Conservation (phyloP, 2,329 filamentous ascomycete species). For the Cladosporium sp. region DNA sequence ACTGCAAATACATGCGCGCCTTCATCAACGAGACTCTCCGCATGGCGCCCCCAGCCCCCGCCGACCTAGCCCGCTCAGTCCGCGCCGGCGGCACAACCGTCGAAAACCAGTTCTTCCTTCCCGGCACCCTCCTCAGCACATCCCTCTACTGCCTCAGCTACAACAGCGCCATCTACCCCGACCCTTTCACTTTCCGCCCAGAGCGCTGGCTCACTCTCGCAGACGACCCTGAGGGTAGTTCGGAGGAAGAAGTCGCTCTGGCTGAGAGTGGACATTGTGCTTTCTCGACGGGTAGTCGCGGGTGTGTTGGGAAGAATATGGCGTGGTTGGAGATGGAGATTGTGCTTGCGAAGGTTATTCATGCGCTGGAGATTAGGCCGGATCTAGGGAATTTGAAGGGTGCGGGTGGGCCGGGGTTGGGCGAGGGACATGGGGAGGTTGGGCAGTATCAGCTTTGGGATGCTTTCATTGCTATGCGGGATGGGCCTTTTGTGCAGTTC, state of each 20-base stretch:
- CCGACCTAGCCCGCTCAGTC: conserved; percentile 34
- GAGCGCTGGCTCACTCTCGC: conserved; percentile 34
- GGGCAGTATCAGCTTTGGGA: conserved; percentile 25
- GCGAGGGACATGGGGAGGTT: conserved; percentile 12
- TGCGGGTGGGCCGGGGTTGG: conserved; percentile 12
- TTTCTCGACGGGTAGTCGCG: conserved; percentile 67
- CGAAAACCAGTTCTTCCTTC: conserved; percentile 33
- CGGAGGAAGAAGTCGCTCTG: conserved; percentile 18
- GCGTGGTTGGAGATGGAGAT: conserved; percentile 27
- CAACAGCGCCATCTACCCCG: conserved; percentile 32
- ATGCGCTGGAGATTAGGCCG: conserved; percentile 21
- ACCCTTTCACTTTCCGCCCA: conserved; percentile 33
- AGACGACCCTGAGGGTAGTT: conserved; percentile 11
- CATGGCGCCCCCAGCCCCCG: conserved; percentile 43
- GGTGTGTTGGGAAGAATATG: conserved; percentile 65
- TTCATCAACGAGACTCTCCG: conserved; percentile 49
- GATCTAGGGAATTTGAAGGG: conserved; percentile 17
- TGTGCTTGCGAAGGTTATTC: conserved; percentile 23
- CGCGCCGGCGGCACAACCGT: conserved; percentile 30
- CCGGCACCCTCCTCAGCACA: conserved; percentile 31
- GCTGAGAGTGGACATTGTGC: conserved; percentile 73
- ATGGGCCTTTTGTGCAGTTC: conserved; percentile 25
- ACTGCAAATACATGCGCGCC: conserved; percentile 43
- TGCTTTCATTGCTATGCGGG: conserved; percentile 25
- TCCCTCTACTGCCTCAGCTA: conserved; percentile 34